A percentile compares a stretch with the other conserved stretches of the same genome.
Evolutionary conservation across 441 rosid genomes (phyloP).

Genomic region (Pelargonium cotyledonis): DNA sequence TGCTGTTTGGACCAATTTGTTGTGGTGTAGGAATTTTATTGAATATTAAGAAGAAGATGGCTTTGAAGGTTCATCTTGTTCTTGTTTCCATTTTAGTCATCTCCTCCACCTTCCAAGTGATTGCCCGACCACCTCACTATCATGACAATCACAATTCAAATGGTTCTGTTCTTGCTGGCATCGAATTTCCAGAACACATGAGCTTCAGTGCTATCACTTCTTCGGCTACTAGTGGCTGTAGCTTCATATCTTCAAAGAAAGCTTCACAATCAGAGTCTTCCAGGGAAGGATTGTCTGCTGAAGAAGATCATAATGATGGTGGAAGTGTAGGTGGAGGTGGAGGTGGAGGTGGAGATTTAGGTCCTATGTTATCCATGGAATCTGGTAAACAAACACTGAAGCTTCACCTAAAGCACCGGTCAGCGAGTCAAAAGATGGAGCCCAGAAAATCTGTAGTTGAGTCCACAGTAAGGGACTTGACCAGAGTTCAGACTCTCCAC

Average conservation of each 20-base stretch:
- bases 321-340: no score
- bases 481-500: slow-evolving; percentile 60
- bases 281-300: background rate
- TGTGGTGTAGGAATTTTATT: background rate
- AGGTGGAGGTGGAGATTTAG: slow-evolving; percentile 7
- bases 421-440: slow-evolving; percentile 22
- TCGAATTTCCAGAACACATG: slow-evolving; percentile 54
- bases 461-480: slow-evolving; percentile 49
- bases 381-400: slow-evolving; percentile 39
- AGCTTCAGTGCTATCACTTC: slow-evolving; percentile 62
- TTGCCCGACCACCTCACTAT: slow-evolving; percentile 27
- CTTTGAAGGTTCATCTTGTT: slow-evolving; percentile 31
- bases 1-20: background rate
- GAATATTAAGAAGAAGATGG: slow-evolving; percentile 26
- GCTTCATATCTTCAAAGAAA: slow-evolving; percentile 36
- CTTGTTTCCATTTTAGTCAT: slow-evolving; percentile 31
- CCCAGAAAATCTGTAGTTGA: slow-evolving; percentile 38
- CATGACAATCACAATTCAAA: slow-evolving; percentile 25
- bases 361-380: no score
- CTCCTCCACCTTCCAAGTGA: slow-evolving; percentile 29
- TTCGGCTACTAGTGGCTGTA: slow-evolving; percentile 45
- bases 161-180: slow-evolving; percentile 48
- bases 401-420: slow-evolving; percentile 51
- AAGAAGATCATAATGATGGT: slow-evolving; percentile 11
- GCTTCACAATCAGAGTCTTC: slow-evolving; percentile 20